Percentiles rank a stretch among this genome's conserved stretches.
Evolutionary conservation across 371 early-diverging fungal genomes (phyloP).

Genomic region (Syncephalastrum sp.): DNA sequence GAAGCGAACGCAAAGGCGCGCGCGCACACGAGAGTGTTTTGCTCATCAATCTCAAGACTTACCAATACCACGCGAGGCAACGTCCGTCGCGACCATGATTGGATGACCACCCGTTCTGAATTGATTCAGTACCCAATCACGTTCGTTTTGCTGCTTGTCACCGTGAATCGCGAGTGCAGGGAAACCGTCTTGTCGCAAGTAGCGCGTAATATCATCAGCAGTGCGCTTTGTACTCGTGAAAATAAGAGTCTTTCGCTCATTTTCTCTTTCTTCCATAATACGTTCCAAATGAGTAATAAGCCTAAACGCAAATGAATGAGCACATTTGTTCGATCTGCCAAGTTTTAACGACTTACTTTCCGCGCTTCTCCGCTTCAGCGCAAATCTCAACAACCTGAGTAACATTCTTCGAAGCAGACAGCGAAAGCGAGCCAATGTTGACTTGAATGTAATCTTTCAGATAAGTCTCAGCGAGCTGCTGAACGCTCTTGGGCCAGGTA

Average conservation of each 20-base stretch:
- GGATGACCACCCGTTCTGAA: slow-evolving; percentile 89
- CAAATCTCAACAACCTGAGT: slow-evolving; percentile 92
- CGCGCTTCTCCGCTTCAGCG: slow-evolving; percentile 86
- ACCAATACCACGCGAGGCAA: slow-evolving; percentile 99
- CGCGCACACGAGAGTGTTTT: no score
- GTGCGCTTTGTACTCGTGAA: slow-evolving; percentile 98
- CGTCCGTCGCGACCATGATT: slow-evolving; percentile 99
- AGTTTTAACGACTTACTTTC: slow-evolving; percentile 38
- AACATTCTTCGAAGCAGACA: slow-evolving; percentile 95
- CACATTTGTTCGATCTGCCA: not conserved
- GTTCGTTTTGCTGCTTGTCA: slow-evolving; percentile 97
- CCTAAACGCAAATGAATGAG: slow-evolving; percentile 17
- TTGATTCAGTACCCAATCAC: slow-evolving; percentile 96
- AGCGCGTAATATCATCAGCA: slow-evolving; percentile 95
- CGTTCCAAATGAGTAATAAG: slow-evolving; percentile 72
- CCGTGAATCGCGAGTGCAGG: slow-evolving; percentile 98
- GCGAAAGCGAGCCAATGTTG: slow-evolving; percentile 95
- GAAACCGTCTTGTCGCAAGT: slow-evolving; percentile 93
- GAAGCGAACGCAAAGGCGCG: not conserved
- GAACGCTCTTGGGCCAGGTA: slow-evolving; percentile 99
- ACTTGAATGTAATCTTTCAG: slow-evolving; percentile 98
- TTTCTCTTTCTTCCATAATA: slow-evolving; percentile 75
- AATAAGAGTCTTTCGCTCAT: slow-evolving; percentile 85
- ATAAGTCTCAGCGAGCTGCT: slow-evolving; percentile 91
- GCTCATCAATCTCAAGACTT: slow-evolving; percentile 32